Evolutionary conservation across 1,284 basidiomycete species (phyloP), one percentile per base, ranked within the genome.

Genomic region (Inonotus obliquus): DNA sequence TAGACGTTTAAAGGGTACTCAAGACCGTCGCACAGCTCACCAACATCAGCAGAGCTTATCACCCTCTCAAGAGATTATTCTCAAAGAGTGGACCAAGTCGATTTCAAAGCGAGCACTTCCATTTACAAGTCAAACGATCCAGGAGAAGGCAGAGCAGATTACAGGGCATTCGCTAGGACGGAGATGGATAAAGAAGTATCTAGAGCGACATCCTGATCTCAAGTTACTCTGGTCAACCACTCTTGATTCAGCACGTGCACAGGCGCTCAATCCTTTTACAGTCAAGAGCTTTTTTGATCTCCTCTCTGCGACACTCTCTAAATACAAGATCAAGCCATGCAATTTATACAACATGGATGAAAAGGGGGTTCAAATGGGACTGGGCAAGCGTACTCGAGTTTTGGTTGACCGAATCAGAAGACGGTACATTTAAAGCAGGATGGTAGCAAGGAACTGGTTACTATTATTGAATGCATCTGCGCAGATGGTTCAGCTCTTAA

Each of bases 301-400:
- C 13, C 59, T 69, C 17, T 32, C 37, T 0, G 57, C 59, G 0
- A 64, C 61, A 13, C 53, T 68, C 14, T 21, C 14, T 2, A 25
- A 66, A 17, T 57, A 64, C 38, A 59, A 65, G 9, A 66, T 72
- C 14, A 59, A 65, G n/a, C 62, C 58, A 19, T 57, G 66, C 32
- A 67, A 70, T 47, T 54, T 66, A 4, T 71, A 63, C 21, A 71
- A 71, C 47, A 67, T 69, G 67, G 70, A 72, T 61, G 69, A 70
- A 54, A 69, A 68, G 52, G 65, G 66, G 4, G 21, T 66, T 27
- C 67, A 67, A 44, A 37, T 67, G 6, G 60, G 64, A 39, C 45
- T 60, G 2, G 67, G 64, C 1, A 29, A 25, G 5, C 14, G 49
- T 1, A 19, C 27, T n/a, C 27, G 54, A 38, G 41, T 38, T 23